Percentiles rank a stretch among this genome's conserved stretches.
These are phyloP conservation scores for Mortierella claussenii DNA, from an alignment of 192 early-diverging fungal species.

Conservation along the genomic window DNA sequence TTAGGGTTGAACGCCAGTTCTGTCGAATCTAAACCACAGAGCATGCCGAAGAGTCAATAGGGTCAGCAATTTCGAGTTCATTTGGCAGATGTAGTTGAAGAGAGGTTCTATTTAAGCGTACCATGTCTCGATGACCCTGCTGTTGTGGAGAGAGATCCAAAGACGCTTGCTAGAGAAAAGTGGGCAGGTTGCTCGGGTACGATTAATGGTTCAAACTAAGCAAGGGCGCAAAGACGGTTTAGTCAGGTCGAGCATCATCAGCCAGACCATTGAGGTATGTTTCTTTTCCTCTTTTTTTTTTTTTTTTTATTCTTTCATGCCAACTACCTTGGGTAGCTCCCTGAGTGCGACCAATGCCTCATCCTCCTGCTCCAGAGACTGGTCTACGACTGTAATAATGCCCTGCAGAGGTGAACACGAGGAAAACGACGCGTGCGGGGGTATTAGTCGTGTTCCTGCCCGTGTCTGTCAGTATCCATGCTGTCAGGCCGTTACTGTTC, in stretches of 20 bases:
- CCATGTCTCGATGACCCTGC: too few relatives aligned
- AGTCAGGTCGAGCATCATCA: too few relatives aligned
- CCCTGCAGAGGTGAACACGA: too few relatives aligned
- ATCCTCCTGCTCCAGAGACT: constrained; percentile 26
- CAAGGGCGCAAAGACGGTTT: too few relatives aligned
- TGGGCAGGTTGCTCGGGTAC: constrained; percentile 26
- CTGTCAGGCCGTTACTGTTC: too few relatives aligned
- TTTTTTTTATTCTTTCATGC: background rate
- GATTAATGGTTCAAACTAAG: constrained; percentile 44
- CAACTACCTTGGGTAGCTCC: constrained; percentile 37
- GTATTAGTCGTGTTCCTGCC: background rate
- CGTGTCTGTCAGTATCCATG: background rate
- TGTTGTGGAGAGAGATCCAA: constrained; percentile 22
- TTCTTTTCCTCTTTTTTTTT: background rate
- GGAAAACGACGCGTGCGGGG: background rate
- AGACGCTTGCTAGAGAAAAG: constrained; percentile 44
- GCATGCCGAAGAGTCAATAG: too few relatives aligned
- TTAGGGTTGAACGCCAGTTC: constrained; percentile 34
- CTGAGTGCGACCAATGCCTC: constrained; percentile 31
- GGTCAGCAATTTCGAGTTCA: too few relatives aligned
- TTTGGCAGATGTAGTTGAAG: too few relatives aligned
- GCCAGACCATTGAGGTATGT: too few relatives aligned
- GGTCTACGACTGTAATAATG: constrained; percentile 34
- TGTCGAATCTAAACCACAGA: constrained; percentile 5
- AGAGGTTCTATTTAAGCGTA: background rate